These are phyloP conservation scores for Paulinella micropora DNA, from an alignment of 78 protist species.

Conservation along the genomic window DNA sequence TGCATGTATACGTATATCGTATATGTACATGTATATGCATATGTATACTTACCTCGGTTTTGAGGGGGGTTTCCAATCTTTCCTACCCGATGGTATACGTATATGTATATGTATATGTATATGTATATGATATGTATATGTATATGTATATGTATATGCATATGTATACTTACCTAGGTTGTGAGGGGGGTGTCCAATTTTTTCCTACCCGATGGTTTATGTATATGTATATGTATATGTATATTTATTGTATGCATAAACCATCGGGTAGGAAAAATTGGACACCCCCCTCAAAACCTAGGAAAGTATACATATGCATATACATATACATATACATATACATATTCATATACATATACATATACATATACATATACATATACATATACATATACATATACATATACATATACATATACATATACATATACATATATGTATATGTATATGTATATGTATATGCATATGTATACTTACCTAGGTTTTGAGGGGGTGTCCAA, in stretches of 20 bases:
- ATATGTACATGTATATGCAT: no score
- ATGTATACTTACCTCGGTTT: no score
- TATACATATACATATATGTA: background rate
- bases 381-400: background rate
- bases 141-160: background rate
- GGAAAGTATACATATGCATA: background rate
- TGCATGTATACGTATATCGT: no score
- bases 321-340: background rate
- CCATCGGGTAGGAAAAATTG: background rate
- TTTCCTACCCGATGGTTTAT: background rate
- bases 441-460: background rate
- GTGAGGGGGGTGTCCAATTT: background rate
- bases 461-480: background rate
- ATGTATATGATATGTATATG: background rate
- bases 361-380: background rate
- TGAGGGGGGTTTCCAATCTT: no score
- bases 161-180: background rate
- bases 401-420: background rate
- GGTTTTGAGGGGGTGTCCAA: no score
- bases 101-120: background rate
- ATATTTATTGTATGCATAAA: background rate
- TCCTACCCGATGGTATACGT: no score
- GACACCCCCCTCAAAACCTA: background rate
- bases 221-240: background rate
- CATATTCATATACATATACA: background rate